Percentiles rank a stretch among this genome's conserved stretches.
Conservation (phyloP, 495 filamentous ascomycete species). For the Neurospora sp. region DNA sequence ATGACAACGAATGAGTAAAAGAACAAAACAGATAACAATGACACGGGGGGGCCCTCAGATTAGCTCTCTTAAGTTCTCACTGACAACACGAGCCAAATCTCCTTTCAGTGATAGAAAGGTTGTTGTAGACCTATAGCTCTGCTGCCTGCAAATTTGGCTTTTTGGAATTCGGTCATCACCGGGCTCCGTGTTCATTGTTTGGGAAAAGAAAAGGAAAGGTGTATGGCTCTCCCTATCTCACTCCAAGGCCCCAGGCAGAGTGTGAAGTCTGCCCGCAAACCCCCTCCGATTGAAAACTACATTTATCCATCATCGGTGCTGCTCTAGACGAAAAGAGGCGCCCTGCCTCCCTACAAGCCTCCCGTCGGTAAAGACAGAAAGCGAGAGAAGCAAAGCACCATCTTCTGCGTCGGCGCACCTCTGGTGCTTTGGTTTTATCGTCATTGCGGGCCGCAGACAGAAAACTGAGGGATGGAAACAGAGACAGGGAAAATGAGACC, state of each 20-base stretch:
- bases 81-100: constrained; percentile 31
- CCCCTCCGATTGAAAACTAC: constrained; percentile 53
- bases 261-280: constrained; percentile 10
- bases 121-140: constrained; percentile 15
- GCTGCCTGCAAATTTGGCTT: constrained; percentile 57
- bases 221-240: background rate
- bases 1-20: background rate
- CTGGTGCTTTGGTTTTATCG: constrained; percentile 2
- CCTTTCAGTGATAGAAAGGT: constrained; percentile 1
- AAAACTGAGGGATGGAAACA: background rate
- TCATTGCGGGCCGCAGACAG: constrained; percentile 12
- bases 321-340: constrained; percentile 10
- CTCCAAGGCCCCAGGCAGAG: constrained; percentile 2
- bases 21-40: background rate
- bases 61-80: constrained; percentile 53
- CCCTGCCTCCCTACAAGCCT: background rate
- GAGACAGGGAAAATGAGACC: background rate
- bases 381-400: background rate
- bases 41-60: constrained; percentile 40
- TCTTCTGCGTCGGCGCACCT: constrained; percentile 10
- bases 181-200: constrained; percentile 27
- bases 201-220: constrained; percentile 1
- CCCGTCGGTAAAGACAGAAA: background rate
- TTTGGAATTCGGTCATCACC: constrained; percentile 51
- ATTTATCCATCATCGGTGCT: constrained; percentile 28